Evolutionary conservation across 306 rosid species (phyloP).

Genomic region (Purshia tridentata): DNA sequence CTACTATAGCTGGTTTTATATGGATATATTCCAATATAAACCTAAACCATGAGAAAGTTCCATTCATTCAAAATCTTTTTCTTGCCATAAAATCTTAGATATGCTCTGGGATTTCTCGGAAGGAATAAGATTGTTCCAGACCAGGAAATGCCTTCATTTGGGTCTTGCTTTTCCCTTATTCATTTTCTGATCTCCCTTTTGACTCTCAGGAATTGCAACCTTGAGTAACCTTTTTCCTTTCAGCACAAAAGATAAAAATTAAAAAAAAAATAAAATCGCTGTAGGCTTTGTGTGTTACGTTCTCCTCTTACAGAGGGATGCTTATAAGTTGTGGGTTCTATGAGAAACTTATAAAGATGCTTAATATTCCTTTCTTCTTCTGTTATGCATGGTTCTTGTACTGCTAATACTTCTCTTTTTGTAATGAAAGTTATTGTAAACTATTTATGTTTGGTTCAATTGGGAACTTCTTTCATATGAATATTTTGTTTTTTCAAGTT

Average conservation of each 20-base stretch:
- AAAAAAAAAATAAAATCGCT: neutral
- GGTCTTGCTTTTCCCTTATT: neutral
- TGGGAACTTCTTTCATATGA: neutral
- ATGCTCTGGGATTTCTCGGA: neutral
- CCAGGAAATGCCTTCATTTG: neutral
- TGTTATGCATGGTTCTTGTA: neutral
- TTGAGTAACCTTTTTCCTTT: neutral
- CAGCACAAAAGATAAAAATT: neutral
- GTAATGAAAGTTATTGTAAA: neutral
- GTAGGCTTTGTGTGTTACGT: neutral
- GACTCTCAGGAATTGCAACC: neutral
- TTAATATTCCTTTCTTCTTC: neutral
- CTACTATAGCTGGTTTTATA: neutral
- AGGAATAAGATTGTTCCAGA: neutral
- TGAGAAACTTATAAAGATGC: neutral
- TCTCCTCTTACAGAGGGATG: neutral
- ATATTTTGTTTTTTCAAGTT: neutral
- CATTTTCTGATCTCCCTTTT: neutral
- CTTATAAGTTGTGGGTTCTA: neutral
- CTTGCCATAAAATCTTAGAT: neutral
- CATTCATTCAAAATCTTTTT: neutral
- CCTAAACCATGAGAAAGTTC: constrained; percentile 1
- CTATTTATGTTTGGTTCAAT: constrained; percentile 1
- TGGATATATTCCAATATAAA: neutral
- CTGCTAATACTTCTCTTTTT: neutral